Base-by-base conservation (phyloP, 2,329 filamentous ascomycete genomes). In the Grosmannia clavigera region DNA sequence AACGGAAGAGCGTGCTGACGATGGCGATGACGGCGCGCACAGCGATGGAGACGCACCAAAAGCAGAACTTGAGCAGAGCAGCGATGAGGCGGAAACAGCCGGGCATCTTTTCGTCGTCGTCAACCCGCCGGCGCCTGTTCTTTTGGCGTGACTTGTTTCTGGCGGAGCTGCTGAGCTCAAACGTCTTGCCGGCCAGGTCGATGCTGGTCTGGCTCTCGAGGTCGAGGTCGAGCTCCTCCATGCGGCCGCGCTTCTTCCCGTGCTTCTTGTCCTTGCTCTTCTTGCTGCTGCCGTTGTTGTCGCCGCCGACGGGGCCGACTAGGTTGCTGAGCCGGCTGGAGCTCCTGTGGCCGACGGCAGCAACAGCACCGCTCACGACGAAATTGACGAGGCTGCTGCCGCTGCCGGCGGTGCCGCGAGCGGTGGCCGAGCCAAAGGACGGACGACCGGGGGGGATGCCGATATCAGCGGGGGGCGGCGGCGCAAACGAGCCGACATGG, bases 171-270 rank as follows among this genome's bases (percentile, higher is more conserved):
- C 31, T 9, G 33, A 19, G 46, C 27, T 69, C 66, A 50, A 73
- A 68, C 64, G 73, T 67, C 66, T 76, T 70, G 66, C 78, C 72
- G 57, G 71, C 70, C 19, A 76, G 66, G 64, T 76, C 79, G 50
- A 64, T 60, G 58, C 75, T 76, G 7, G 75, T 73, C 70, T 86
- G 83, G 67, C 82, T 86, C 70, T 85, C 83, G 5, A 86, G 69
- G 64, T 86, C 83, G 46, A 85, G 71, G 68, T 82, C 83, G 61
- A 85, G 80, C 65, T 80, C 77, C 64, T 84, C 80, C 67, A 81
- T 75, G 64, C 74, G 76, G 69, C 69, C 29, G 53, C 27, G 46
- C 58, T 58, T 59, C 63, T 66, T 59, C 63, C 66, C 67, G 61
- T 68, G 68, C 40, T 69, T 61, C 63, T 62, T 63, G 54, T 57